phyloP scores from a whole-genome alignment of 192 early-diverging fungal species.

The Coemansia sp. region DNA sequence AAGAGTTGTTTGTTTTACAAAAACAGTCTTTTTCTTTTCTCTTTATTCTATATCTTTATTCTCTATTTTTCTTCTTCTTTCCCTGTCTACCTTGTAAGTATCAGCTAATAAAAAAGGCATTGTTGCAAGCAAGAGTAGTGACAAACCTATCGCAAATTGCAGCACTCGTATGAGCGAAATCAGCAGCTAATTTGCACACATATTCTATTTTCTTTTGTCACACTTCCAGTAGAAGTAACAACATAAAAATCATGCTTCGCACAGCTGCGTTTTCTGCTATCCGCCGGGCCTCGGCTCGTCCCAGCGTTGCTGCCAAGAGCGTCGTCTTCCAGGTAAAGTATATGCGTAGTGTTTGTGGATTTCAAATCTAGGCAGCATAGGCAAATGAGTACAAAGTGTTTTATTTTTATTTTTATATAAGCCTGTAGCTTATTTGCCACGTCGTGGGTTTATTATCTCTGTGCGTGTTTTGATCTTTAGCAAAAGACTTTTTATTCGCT shows the following conservation, averaged over 20 bases:
- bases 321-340: conserved; percentile 41
- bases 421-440: not conserved
- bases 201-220: not conserved
- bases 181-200: not conserved
- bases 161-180: too few species aligned
- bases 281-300: conserved; percentile 27
- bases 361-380: not conserved
- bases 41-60: too few species aligned
- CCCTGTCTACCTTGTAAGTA: too few species aligned
- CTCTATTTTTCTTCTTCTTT: too few species aligned
- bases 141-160: too few species aligned
- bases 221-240: not conserved
- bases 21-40: too few species aligned
- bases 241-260: conserved; percentile 31
- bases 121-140: too few species aligned
- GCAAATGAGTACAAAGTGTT: not conserved
- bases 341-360: not conserved
- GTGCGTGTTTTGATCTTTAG: not conserved
- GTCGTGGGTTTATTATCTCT: not conserved
- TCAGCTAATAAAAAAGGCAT: too few species aligned
- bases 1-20: too few species aligned
- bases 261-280: conserved; percentile 30
- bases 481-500: conserved; percentile 8
- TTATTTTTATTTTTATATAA: not conserved
- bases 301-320: conserved; percentile 14